These are phyloP conservation scores for Zelopaecilomyces penicillatus DNA, from an alignment of 2,329 filamentous ascomycete genomes.

Conservation along the genomic window DNA sequence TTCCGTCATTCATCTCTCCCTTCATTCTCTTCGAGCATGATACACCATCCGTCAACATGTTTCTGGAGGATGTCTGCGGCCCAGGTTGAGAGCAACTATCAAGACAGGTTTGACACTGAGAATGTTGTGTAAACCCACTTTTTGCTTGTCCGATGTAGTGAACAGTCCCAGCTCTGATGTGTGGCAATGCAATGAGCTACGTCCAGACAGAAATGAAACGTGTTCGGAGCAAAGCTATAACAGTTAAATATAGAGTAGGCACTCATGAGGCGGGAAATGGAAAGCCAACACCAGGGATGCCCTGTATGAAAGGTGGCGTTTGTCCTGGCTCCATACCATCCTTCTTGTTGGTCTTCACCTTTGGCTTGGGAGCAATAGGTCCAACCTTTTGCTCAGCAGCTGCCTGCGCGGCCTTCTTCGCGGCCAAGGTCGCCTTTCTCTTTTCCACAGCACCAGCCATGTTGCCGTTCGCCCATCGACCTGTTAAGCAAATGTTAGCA, in stretches of 20 bases:
- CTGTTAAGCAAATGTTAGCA: constrained; percentile 26
- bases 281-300: constrained; percentile 22
- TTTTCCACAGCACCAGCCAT: constrained; percentile 54
- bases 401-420: constrained; percentile 46
- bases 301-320: constrained; percentile 15
- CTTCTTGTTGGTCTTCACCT: constrained; percentile 27
- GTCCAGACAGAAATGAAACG: too few relatives aligned
- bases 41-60: too few relatives aligned
- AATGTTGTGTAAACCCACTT: too few relatives aligned
- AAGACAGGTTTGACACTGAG: too few relatives aligned
- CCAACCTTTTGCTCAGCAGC: constrained; percentile 30
- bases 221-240: too few relatives aligned
- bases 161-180: too few relatives aligned
- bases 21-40: too few relatives aligned
- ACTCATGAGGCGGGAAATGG: constrained; percentile 13
- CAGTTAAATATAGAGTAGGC: background rate
- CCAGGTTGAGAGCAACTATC: too few relatives aligned
- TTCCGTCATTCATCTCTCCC: too few relatives aligned
- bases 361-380: constrained; percentile 29
- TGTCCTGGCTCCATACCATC: constrained; percentile 19
- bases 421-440: constrained; percentile 50
- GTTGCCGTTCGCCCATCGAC: constrained; percentile 52
- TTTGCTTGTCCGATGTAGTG: too few relatives aligned
- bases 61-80: too few relatives aligned
- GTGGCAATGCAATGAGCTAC: too few relatives aligned